Evolutionary conservation across 2,329 filamentous ascomycete species (phyloP).

Genomic region (Exophiala spinifera): DNA sequence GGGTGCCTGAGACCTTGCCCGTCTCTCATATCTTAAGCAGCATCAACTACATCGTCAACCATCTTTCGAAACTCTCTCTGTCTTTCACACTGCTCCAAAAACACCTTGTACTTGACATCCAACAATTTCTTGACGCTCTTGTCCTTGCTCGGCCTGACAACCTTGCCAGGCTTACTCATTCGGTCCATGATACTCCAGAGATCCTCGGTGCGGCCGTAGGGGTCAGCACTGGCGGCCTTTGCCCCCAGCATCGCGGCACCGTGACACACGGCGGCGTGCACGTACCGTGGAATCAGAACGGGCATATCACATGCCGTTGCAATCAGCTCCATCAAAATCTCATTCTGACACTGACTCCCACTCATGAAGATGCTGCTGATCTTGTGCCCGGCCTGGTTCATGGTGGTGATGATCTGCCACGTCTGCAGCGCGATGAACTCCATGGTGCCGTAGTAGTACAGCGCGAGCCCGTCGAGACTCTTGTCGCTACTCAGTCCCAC

Average conservation of each 20-base stretch:
- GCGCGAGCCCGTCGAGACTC: constrained; percentile 77
- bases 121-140: constrained; percentile 73
- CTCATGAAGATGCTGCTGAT: constrained; percentile 98
- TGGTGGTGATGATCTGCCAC: constrained; percentile 86
- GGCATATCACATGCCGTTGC: constrained; percentile 89
- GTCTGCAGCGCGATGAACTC: constrained; percentile 98
- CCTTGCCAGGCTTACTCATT: constrained; percentile 89
- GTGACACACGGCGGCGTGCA: constrained; percentile 92
- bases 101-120: constrained; percentile 89
- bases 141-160: constrained; percentile 72
- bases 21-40: background rate
- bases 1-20: no score
- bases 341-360: constrained; percentile 94
- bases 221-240: constrained; percentile 85
- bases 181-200: constrained; percentile 97
- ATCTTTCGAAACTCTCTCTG: constrained; percentile 78
- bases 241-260: constrained; percentile 98
- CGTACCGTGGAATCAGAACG: constrained; percentile 87
- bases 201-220: constrained; percentile 74
- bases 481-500: constrained; percentile 86
- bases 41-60: constrained; percentile 59
- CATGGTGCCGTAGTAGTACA: constrained; percentile 94
- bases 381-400: constrained; percentile 85
- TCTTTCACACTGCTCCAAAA: constrained; percentile 83
- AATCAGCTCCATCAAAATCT: constrained; percentile 84